Base-by-base conservation (phyloP, 768 basidiomycete genomes). In the Paxillus ammoniavirescens region DNA sequence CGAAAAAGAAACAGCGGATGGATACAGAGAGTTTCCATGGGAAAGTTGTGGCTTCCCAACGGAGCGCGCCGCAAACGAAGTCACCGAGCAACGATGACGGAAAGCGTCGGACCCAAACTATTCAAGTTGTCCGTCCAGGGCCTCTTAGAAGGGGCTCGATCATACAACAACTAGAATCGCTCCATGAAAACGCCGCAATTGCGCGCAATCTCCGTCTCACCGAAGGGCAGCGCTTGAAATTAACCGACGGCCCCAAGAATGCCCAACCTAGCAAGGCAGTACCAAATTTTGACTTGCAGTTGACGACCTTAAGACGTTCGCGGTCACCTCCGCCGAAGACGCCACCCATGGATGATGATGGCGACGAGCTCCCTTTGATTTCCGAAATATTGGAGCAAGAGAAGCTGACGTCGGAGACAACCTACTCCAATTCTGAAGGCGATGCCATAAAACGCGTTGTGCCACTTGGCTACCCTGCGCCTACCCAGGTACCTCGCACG, bases 271-370 rank as follows among this genome's bases (percentile, higher is more conserved):
- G 18, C n/a, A 73, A 60, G 55, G 37, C 66, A 8, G 55, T 60
- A 3, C 74, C 78, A 23, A 72, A 81, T 55, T 82, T 83, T 55
- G 73, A 81, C 53, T 57, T 86, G 21, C 72, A 80, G 47, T 77
- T 86, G 44, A 65, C 78, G 43, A 59, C 63, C 42, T 49, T 64
- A 47, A 52, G 58, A 57, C 56, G 66, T 59, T 54, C 53, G 58
- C 49, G 49, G 23, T 69, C 70, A 8, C 46, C 66, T 40, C 36
- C 55, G 17, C 28, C 50, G 30, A 56, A 50, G 12, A 50, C 49
- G 14, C 28, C 59, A 35, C 61, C 65, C 13, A 43, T 62, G 18
- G 61, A 68, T 49, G 65, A 63, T 30, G 76, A 77, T 36, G 66
- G 64, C 36, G 69, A 71, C 38, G 75, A 72, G 15, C 52, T 76